A percentile compares a stretch with the other conserved stretches of the same genome.
Evolutionary conservation across 2,329 filamentous ascomycete species (phyloP).

Genomic region (Chaetomium strumarium): DNA sequence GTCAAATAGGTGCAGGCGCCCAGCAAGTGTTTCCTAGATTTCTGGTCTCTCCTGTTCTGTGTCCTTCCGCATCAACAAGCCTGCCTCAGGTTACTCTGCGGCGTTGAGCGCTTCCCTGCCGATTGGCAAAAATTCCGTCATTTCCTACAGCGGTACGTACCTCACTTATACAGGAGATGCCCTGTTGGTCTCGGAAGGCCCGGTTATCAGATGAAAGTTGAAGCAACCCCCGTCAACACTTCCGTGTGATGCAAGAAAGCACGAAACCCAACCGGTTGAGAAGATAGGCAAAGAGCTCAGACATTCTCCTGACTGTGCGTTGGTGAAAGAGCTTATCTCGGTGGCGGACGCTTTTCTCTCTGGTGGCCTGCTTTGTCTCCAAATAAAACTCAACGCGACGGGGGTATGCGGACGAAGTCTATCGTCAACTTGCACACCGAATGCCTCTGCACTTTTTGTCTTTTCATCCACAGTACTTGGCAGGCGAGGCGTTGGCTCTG

Average conservation of each 20-base stretch:
- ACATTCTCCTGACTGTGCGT: neutral
- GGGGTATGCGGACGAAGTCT: constrained; percentile 5
- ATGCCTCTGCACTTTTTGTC: neutral
- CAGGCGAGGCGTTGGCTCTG: neutral
- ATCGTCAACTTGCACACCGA: constrained; percentile 2
- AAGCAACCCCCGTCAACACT: neutral
- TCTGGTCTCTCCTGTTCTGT: neutral
- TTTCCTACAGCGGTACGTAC: constrained; percentile 9
- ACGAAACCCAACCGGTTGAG: neutral
- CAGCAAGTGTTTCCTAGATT: neutral
- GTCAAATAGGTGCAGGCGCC: constrained; percentile 18
- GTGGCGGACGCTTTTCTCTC: no score
- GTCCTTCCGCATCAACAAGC: neutral
- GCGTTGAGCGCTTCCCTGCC: neutral
- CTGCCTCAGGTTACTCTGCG: neutral
- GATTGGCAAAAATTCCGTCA: neutral
- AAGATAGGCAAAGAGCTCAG: neutral
- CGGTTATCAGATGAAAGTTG: constrained; percentile 9
- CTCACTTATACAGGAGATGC: constrained; percentile 1
- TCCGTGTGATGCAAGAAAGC: neutral
- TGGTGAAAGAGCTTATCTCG: no score
- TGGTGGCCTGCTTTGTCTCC: no score
- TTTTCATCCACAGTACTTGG: neutral
- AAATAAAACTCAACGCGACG: neutral
- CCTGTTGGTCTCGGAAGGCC: neutral